Evolutionary conservation across 768 basidiomycete genomes (phyloP).

Genomic region (Russula lepida): DNA sequence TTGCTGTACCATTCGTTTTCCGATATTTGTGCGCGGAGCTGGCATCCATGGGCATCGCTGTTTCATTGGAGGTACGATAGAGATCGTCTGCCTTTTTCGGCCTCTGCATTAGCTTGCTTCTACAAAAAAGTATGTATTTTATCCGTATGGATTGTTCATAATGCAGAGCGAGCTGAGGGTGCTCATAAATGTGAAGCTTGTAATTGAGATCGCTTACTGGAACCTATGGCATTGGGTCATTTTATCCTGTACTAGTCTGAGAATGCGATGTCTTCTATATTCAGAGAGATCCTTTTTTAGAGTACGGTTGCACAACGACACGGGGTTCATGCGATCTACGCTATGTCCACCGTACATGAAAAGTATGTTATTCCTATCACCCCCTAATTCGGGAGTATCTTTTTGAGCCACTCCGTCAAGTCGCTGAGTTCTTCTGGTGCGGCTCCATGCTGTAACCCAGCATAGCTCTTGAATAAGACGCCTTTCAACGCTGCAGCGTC

Average conservation of each 20-base stretch:
- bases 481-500: slow-evolving; percentile 41
- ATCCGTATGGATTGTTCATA: background rate
- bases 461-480: slow-evolving; percentile 59
- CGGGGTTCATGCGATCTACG: background rate
- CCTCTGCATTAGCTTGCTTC: background rate
- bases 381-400: slow-evolving; percentile 35
- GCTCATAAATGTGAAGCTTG: background rate
- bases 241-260: background rate
- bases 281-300: background rate
- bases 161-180: background rate
- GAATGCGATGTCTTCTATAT: background rate
- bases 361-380: background rate
- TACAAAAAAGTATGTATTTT: background rate
- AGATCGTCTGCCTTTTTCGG: background rate
- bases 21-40: slow-evolving; percentile 91
- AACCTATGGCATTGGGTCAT: background rate
- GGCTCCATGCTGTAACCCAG: slow-evolving; percentile 59
- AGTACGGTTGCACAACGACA: background rate
- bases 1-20: slow-evolving; percentile 94
- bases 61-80: slow-evolving; percentile 65
- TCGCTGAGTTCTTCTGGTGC: slow-evolving; percentile 59
- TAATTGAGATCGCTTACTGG: background rate
- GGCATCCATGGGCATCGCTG: slow-evolving; percentile 95
- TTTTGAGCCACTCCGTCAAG: slow-evolving; percentile 61
- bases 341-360: background rate